These are phyloP conservation scores for Naganishia sp. DNA, from an alignment of 1,284 basidiomycete species.

Conservation along the genomic window DNA sequence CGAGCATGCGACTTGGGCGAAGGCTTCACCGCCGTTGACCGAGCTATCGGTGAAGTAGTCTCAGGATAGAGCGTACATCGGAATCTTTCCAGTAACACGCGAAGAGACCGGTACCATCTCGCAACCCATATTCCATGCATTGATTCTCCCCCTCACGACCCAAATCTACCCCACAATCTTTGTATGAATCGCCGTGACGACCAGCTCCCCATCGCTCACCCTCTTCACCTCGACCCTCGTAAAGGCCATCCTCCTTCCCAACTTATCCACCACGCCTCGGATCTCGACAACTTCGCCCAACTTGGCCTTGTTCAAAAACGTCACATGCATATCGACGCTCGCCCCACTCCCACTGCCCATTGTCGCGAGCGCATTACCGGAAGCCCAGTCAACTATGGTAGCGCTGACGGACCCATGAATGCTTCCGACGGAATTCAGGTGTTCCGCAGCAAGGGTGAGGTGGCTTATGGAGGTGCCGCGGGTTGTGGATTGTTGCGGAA, in stretches of 20 bases:
- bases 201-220: constrained; percentile 24
- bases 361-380: constrained; percentile 31
- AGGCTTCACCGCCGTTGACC: too few relatives aligned
- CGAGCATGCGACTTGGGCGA: too few relatives aligned
- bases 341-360: constrained; percentile 27
- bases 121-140: too few relatives aligned
- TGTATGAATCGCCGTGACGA: constrained; percentile 31
- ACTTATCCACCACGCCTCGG: constrained; percentile 25
- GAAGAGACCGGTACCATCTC: too few relatives aligned
- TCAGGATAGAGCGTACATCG: too few relatives aligned
- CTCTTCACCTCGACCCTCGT: constrained; percentile 30
- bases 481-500: constrained; percentile 13
- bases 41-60: too few relatives aligned
- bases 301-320: constrained; percentile 30
- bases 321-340: constrained; percentile 33
- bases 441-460: constrained; percentile 25
- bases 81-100: too few relatives aligned
- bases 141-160: too few relatives aligned
- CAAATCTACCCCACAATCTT: constrained; percentile 29
- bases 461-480: constrained; percentile 23
- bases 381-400: constrained; percentile 33
- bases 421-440: constrained; percentile 29
- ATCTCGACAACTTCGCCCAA: constrained; percentile 28
- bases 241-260: constrained; percentile 30
- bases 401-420: constrained; percentile 31